Base-by-base conservation (phyloP, 257 asterid genomes). In the Lantana camara region DNA sequence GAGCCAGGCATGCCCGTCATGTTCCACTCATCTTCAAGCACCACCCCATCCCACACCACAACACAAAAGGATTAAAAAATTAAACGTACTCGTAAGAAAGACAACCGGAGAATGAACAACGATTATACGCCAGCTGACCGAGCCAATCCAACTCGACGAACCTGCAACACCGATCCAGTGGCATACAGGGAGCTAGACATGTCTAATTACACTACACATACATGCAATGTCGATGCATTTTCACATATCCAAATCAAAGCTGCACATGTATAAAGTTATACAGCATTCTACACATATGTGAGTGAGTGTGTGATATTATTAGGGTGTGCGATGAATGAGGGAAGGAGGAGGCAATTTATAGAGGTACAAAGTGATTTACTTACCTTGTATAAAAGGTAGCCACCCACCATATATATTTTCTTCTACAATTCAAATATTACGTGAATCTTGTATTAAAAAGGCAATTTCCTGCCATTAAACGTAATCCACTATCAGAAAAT, bases 1-100 rank as follows among this genome's bases (percentile, higher is more conserved):
- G 86, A 80, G 81, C 86, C 80, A 80, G 83, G 81, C 86, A 77
- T 55, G 60, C 72, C 57, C 63, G 15, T 47, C 21, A 20, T 46
- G 19, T 50, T 10, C 57, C 0, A 6, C 51, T 15, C 35, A 20
- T 58, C 20, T 32, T 9, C 15, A 57, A 7, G 16, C 9, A 35
- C 32, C 52, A 45, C 12, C 27, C 29, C 12, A n/a, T 12, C 16
- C 32, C 32, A 27, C 2, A 27, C 5, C 5, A 27, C 2, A 27
- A 27, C 5, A 27, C 2, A 27, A 27, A 27, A 27, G 5, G 32
- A 27, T 27, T 27, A n/a, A n/a, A n/a, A n/a, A n/a, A n/a, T n/a
- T n/a, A n/a, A n/a, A n/a, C n/a, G n/a, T n/a, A n/a, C n/a, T n/a
- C n/a, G n/a, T n/a, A n/a, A n/a, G n/a, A n/a, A n/a, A n/a, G n/a